These are phyloP conservation scores for Cicer bijugum DNA, from an alignment of 306 rosid species.

Conservation along the genomic window DNA sequence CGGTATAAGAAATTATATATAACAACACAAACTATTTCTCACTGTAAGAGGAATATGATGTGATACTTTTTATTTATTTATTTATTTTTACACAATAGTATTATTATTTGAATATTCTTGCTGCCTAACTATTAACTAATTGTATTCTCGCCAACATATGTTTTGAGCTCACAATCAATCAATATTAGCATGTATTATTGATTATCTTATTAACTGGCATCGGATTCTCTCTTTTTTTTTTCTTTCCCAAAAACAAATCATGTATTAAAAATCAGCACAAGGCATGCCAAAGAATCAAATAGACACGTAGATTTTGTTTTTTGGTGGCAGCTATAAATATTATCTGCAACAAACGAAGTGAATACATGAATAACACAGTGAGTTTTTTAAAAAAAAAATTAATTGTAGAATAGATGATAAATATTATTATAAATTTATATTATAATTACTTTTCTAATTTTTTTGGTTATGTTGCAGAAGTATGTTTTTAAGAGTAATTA, in stretches of 20 bases:
- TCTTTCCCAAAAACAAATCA: no score
- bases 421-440: no score
- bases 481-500: neutral
- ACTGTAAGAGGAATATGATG: constrained; percentile 17
- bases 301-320: neutral
- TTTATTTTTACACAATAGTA: neutral
- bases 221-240: constrained; percentile 9
- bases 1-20: neutral
- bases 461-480: neutral
- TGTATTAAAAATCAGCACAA: no score
- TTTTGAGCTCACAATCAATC: constrained; percentile 7
- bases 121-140: constrained; percentile 14
- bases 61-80: neutral
- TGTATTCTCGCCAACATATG: neutral
- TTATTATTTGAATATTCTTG: constrained; percentile 35
- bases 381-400: no score
- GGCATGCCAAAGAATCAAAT: no score
- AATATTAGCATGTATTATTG: constrained; percentile 39
- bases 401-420: no score
- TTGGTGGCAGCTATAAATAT: neutral
- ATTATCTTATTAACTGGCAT: constrained; percentile 27
- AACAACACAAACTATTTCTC: constrained; percentile 16
- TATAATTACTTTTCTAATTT: no score
- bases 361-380: neutral
- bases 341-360: neutral